Evolutionary conservation across 352 stramenopile species (phyloP), one percentile per base, ranked within the genome.

Genomic region (Phytophthora constricta): DNA sequence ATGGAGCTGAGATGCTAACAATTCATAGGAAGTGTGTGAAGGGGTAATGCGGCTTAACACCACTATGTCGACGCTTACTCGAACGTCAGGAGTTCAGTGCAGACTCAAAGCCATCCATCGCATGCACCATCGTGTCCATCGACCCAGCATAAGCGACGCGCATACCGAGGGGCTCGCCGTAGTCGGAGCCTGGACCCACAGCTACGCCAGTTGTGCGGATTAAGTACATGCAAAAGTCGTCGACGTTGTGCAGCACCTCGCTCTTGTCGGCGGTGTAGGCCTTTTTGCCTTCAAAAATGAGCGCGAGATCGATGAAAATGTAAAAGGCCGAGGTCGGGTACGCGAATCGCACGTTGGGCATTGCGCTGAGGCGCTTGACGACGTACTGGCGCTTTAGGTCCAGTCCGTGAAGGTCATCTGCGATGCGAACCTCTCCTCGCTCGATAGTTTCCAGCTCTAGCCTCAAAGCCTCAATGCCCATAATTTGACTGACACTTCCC

Each of bases 111-210:
- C 80, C 82, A 60, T 90, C 74, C 76, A 92, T 82, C 20, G 80
- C 74, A 50, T 89, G 74, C 42, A 84, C 67, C 45, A 93, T 72
- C 19, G 76, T 87, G 51, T 98, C 91, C 79, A 97, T 90, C 19
- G 91, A 95, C 28, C 95, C 97, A 14, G 97, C 96, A 77, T 99
- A 99, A 68, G 93, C 98, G 62, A 99, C 91, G 13, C 97, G 93
- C 14, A 99, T 66, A 11, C 91, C 95, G 31, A 89, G 90, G 16
- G 88, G 77, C n/a, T 96, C 92, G 27, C 97, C 96, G 76, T 99
- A 99, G 49, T 92, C 94, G n/a, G 92, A 97, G n/a, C 96, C 97
- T 0, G 97, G 96, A 22, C 98, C 96, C 19, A 99, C 77, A 8
- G 97, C 97, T 16, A 98, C 82, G 33, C 93, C 86, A 66, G 96